Conservation (phyloP, 2,329 filamentous ascomycete genomes). For the Arthrobotrys musiformis region DNA sequence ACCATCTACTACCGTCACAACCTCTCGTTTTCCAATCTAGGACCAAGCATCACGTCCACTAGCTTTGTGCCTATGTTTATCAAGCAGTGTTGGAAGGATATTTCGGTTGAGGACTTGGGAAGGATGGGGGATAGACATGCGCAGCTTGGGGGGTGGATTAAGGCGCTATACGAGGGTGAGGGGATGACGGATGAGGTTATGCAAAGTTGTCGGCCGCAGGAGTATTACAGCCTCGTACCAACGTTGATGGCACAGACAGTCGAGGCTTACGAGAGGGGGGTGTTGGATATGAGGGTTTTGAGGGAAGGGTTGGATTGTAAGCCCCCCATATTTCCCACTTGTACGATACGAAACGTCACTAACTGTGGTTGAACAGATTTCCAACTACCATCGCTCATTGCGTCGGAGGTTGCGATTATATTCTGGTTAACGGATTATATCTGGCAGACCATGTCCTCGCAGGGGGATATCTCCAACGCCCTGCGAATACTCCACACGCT, state of each 20-base stretch:
- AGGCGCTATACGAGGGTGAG: constrained; percentile 77
- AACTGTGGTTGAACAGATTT: constrained; percentile 70
- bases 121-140: constrained; percentile 72
- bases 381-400: constrained; percentile 82
- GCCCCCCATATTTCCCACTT: not conserved
- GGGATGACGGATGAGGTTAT: constrained; percentile 83
- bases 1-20: constrained; percentile 81
- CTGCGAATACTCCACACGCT: constrained; percentile 76
- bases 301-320: constrained; percentile 80
- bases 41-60: constrained; percentile 66
- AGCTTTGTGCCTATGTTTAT: constrained; percentile 53
- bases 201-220: constrained; percentile 81
- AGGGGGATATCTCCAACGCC: constrained; percentile 74
- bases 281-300: constrained; percentile 75
- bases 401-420: constrained; percentile 78
- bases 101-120: constrained; percentile 68
- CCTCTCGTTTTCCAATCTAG: constrained; percentile 73
- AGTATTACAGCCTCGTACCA: constrained; percentile 82
- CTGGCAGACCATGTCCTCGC: constrained; percentile 68
- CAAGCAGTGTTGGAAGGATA: constrained; percentile 64
- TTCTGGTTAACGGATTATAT: constrained; percentile 77
- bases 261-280: constrained; percentile 73
- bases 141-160: constrained; percentile 79
- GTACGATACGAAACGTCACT: constrained; percentile 19
- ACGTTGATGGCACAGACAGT: constrained; percentile 81